Base-by-base conservation (phyloP, 2,329 filamentous ascomycete genomes). In the Dactylellina drechsleri region DNA sequence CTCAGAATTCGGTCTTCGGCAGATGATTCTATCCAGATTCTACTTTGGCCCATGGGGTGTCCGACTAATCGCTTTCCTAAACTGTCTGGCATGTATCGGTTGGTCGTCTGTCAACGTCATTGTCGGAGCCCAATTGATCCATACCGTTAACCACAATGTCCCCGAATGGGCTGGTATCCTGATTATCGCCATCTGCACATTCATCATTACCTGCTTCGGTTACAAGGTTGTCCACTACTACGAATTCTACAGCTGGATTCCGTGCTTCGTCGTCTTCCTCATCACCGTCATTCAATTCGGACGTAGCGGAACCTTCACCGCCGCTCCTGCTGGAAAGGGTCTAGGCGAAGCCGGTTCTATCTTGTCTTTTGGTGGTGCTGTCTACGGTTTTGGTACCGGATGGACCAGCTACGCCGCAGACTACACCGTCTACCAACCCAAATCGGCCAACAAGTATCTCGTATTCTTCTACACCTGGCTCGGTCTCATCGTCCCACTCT, bases 91-190 rank as follows among this genome's bases (percentile, higher is more conserved):
- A 31, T 92, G 88, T 79, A 81, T 92, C 4, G 91, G 91, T 58
- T 94, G 92, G 89, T 89, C 89, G 3, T 85, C 89, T 0, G 89
- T 93, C 77, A 94, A 95, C 80, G 87, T 88, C 65, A 93, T 95
- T 76, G 91, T 94, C 15, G 92, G 91, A 16, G 90, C 91, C 0
- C 90, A 94, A 81, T 85, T 94, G 5, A 85, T 95, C 78, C 85
- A 92, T 67, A 89, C 91, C 0, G 89, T 94, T 53, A 93, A 92
- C 80, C 80, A 82, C 53, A 82, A 86, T 58, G 88, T 93, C 77
- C 90, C 90, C 5, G 90, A 91, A 53, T 90, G 85, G 80, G 91
- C 90, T 0, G 91, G 91, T 18, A 90, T 95, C 76, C 82, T 94
- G 45, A 86, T 93, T 77, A 91, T 93, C 77, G 87, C 90, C 8